Conservation (phyloP, 2,329 filamentous ascomycete species). For the Reticulascus tulasneorum region DNA sequence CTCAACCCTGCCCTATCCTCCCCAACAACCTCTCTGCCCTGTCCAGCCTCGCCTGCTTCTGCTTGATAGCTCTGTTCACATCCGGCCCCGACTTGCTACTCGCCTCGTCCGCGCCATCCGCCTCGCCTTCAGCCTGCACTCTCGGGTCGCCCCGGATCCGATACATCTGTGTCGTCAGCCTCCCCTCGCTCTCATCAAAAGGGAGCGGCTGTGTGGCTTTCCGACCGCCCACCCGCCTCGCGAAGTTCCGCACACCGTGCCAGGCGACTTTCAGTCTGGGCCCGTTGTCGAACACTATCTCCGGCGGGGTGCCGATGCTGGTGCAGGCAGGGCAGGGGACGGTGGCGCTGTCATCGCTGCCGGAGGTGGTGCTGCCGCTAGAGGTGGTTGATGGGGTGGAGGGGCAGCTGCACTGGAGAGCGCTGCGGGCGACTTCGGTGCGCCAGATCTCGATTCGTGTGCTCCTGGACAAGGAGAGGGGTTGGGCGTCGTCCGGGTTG, state of each 20-base stretch:
- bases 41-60: constrained; percentile 34
- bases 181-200: no score
- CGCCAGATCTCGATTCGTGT: constrained; percentile 46
- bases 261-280: no score
- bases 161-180: no score
- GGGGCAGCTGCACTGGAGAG: constrained; percentile 27
- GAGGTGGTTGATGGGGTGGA: constrained; percentile 25
- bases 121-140: constrained; percentile 18
- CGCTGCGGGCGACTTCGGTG: constrained; percentile 39
- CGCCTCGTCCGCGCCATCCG: constrained; percentile 19
- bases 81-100: constrained; percentile 19
- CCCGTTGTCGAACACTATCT: no score
- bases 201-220: no score
- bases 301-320: constrained; percentile 10
- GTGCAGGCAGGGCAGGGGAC: constrained; percentile 11
- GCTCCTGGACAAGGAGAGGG: no score
- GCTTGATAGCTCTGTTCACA: constrained; percentile 22
- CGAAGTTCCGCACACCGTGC: no score
- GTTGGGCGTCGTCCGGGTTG: no score
- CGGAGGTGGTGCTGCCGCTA: constrained; percentile 13
- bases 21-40: constrained; percentile 35
- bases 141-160: no score
- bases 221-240: no score
- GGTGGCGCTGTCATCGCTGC: constrained; percentile 11
- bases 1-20: no score